These are phyloP conservation scores for Cercospora brassicicola DNA, from an alignment of 2,329 filamentous ascomycete species.

Conservation along the genomic window DNA sequence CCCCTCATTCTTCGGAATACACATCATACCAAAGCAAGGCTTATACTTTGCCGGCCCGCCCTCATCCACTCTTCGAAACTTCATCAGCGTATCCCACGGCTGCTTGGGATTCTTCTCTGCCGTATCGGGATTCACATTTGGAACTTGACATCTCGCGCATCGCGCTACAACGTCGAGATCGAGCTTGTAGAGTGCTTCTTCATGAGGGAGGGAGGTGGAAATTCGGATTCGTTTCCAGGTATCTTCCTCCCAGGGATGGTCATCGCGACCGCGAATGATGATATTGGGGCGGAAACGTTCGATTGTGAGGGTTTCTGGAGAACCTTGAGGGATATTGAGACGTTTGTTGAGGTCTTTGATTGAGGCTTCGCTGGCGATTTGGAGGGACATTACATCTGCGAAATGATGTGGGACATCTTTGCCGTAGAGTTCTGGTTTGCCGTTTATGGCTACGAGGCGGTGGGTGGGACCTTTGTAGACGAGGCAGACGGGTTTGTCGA, in stretches of 20 bases:
- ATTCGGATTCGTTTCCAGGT: constrained; percentile 61
- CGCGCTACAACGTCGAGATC: constrained; percentile 59
- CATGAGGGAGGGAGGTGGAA: constrained; percentile 35
- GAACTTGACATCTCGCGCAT: constrained; percentile 62
- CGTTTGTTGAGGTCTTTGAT: constrained; percentile 60
- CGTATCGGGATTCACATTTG: constrained; percentile 65
- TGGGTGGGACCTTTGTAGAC: constrained; percentile 63
- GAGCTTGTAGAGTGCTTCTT: constrained; percentile 42
- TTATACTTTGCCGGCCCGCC: constrained; percentile 63
- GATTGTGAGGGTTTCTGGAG: constrained; percentile 52
- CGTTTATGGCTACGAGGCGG: constrained; percentile 58
- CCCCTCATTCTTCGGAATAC: constrained; percentile 58
- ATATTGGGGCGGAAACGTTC: constrained; percentile 67
- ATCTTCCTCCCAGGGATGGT: constrained; percentile 61
- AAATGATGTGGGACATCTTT: constrained; percentile 51
- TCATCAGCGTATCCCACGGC: constrained; percentile 64
- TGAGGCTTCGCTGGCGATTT: constrained; percentile 58
- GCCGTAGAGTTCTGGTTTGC: constrained; percentile 56
- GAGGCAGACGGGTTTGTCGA: constrained; percentile 56
- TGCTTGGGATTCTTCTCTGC: constrained; percentile 59
- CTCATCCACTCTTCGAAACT: constrained; percentile 60
- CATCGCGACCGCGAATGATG: constrained; percentile 54
- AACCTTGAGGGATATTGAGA: constrained; percentile 45
- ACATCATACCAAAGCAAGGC: constrained; percentile 67
- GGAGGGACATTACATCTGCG: constrained; percentile 59